Evolutionary conservation across 306 rosid genomes (phyloP).

Genomic region (Adenanthera pavonina): DNA sequence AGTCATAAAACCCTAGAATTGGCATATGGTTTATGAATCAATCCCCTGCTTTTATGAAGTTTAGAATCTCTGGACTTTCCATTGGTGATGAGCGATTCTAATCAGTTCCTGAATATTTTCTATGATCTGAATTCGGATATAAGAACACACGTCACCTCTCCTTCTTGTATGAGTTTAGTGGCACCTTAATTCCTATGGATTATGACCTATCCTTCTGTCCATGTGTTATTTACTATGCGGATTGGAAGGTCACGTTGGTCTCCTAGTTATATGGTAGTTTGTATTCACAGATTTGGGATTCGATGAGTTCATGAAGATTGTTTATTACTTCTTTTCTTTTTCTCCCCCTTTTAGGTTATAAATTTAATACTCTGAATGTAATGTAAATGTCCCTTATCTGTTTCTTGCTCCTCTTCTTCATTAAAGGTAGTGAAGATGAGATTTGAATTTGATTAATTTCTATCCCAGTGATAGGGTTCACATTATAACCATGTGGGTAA

Average conservation of each 20-base stretch:
- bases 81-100: neutral
- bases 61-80: neutral
- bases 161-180: neutral
- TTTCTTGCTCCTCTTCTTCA: neutral
- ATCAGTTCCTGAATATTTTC: neutral
- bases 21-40: neutral
- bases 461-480: neutral
- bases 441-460: neutral
- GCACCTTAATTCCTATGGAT: neutral
- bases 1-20: neutral
- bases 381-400: neutral
- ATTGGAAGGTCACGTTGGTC: neutral
- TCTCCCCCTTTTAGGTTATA: neutral
- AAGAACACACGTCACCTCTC: neutral
- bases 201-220: neutral
- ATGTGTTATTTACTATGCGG: neutral
- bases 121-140: neutral
- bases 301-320: neutral
- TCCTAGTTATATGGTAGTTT: neutral
- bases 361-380: neutral
- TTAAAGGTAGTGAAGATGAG: neutral
- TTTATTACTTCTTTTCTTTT: neutral
- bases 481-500: neutral
- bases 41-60: neutral
- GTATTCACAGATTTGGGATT: neutral